Conservation (phyloP, 805 yeast genomes). For the Millerago galiae region DNA sequence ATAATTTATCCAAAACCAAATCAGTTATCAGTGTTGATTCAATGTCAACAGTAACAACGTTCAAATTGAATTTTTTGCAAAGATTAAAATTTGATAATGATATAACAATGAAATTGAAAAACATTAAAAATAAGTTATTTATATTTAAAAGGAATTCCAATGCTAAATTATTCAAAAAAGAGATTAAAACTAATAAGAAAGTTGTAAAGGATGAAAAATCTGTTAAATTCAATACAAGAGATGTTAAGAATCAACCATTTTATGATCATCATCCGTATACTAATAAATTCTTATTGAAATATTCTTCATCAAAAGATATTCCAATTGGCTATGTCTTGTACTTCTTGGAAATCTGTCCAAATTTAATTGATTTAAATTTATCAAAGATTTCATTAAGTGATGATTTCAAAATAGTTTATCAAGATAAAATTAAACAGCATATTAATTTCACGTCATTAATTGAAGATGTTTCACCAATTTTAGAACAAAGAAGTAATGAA, state of each 20-base stretch:
- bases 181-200: background rate
- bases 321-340: slow-evolving; percentile 76
- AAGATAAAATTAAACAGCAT: background rate
- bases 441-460: slow-evolving; percentile 17
- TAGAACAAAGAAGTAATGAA: background rate
- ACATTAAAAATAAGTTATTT: slow-evolving; percentile 4
- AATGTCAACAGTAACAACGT: slow-evolving; percentile 13
- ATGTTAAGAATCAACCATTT: slow-evolving; percentile 27
- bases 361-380: slow-evolving; percentile 49
- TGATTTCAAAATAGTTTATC: slow-evolving; percentile 49
- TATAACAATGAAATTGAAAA: slow-evolving; percentile 5
- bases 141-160: slow-evolving; percentile 1
- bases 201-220: slow-evolving; percentile 4
- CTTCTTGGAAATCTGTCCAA: slow-evolving; percentile 59
- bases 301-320: slow-evolving; percentile 63
- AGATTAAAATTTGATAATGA: slow-evolving; percentile 9
- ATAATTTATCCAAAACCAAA: slow-evolving; percentile 20
- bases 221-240: slow-evolving; percentile 7
- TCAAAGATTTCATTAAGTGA: slow-evolving; percentile 54
- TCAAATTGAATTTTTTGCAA: slow-evolving; percentile 8
- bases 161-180: background rate
- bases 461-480: slow-evolving; percentile 15
- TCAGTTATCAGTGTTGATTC: slow-evolving; percentile 20
- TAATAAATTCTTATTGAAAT: slow-evolving; percentile 54
- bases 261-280: slow-evolving; percentile 50